These are phyloP conservation scores for Rhodamnia rubescens DNA, from an alignment of 345 rosid species.

Conservation along the genomic window DNA sequence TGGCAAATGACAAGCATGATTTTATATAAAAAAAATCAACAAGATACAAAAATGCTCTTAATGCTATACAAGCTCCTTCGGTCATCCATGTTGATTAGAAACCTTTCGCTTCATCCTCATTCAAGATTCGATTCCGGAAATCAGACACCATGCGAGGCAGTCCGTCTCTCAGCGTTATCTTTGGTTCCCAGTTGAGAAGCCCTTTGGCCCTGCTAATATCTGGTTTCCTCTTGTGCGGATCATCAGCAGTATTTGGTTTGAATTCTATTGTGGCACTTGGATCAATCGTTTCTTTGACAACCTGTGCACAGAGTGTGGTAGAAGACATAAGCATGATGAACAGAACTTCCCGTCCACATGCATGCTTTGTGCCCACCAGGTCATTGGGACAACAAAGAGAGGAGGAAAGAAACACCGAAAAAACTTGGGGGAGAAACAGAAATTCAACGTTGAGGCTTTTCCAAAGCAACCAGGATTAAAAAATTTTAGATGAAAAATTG, in stretches of 20 bases:
- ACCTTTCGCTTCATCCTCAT: constrained; percentile 77
- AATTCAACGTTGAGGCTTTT: background rate
- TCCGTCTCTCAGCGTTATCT: constrained; percentile 64
- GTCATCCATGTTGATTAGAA: constrained; percentile 7
- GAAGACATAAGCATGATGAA: background rate
- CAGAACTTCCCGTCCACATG: background rate
- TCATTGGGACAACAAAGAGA: background rate
- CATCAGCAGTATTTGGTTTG: constrained; percentile 85
- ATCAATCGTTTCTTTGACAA: constrained; percentile 89
- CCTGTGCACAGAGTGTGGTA: constrained; percentile 19
- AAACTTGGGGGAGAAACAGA: background rate
- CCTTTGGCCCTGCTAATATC: constrained; percentile 91
- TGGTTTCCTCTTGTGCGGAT: constrained; percentile 95
- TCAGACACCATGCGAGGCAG: constrained; percentile 93
- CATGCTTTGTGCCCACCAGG: background rate
- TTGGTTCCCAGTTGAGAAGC: constrained; percentile 90
- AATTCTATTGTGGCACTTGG: constrained; percentile 87
- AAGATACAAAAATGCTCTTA: constrained; percentile 15
- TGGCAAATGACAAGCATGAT: background rate
- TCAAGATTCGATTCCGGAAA: constrained; percentile 74
- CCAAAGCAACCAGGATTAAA: background rate
- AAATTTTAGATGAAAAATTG: background rate
- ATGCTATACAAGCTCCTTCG: constrained; percentile 24
- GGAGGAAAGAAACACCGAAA: background rate
- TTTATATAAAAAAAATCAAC: constrained; percentile 3